Percentiles rank a stretch among this genome's conserved stretches.
Conservation (phyloP, 805 yeast species). For the Blastobotrys muscicola region DNA sequence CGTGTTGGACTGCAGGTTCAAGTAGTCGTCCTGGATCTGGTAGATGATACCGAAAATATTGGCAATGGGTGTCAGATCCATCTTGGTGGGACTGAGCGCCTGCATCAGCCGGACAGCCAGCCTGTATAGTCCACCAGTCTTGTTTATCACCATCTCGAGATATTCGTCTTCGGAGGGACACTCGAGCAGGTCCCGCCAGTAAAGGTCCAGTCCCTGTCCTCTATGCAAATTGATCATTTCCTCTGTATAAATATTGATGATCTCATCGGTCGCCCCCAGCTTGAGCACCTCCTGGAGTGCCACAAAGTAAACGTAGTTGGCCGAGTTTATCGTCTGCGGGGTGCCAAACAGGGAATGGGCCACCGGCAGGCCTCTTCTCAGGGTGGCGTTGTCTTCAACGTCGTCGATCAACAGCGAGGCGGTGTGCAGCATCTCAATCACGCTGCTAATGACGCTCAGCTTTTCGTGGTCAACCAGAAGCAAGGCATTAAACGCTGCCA, state of each 20-base stretch:
- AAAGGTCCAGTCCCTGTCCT: conserved; percentile 85
- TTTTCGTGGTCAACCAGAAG: conserved; percentile 34
- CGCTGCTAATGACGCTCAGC: conserved; percentile 33
- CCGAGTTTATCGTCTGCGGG: conserved; percentile 73
- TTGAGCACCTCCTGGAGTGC: conserved; percentile 46
- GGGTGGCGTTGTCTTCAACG: conserved; percentile 67
- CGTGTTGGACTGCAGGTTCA: conserved; percentile 50
- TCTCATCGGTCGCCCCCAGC: conserved; percentile 22
- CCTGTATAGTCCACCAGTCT: conserved; percentile 83
- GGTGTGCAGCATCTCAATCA: conserved; percentile 54
- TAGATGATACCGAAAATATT: conserved; percentile 73
- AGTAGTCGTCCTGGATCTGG: conserved; percentile 78
- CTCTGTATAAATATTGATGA: conserved; percentile 41
- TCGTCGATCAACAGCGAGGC: conserved; percentile 74
- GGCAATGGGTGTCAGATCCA: conserved; percentile 47
- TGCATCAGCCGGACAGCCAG: conserved; percentile 61
- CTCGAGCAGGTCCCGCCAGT: conserved; percentile 65
- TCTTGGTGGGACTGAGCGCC: conserved; percentile 17
- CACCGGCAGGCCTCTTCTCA: conserved; percentile 69
- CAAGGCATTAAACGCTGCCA: conserved; percentile 45
- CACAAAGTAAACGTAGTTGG: conserved; percentile 71
- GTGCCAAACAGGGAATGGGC: conserved; percentile 72
- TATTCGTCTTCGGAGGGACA: conserved; percentile 60
- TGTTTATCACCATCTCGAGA: conserved; percentile 71
- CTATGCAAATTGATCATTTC: conserved; percentile 75